Base-by-base conservation (phyloP, 805 yeast species). In the Candida insectalens region DNA sequence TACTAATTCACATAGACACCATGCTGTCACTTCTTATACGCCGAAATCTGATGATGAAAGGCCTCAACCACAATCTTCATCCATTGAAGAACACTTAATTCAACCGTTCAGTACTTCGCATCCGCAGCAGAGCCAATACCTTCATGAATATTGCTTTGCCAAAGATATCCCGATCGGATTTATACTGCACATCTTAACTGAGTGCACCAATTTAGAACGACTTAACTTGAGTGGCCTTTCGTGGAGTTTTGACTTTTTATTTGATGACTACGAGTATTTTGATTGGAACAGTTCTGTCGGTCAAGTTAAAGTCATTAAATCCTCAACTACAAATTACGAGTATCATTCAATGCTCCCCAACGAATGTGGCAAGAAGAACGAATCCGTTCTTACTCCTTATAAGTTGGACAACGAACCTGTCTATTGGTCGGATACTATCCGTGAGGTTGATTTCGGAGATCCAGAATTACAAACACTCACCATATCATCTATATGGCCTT, bases 131-230 rank as follows among this genome's bases (percentile, higher is more conserved):
- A 78, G 71, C 49, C 70, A 73, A 36, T 74, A 77, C 41, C 51
- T 83, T 25, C 46, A 65, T 35, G 78, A 72, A 51, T 81, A 80
- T 53, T 65, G 83, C 3, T 62, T 69, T 15, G 67, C 78, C n/a
- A 74, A 69, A 43, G 96, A 85, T 51, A 50, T 85, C 5, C 96
- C 96, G 1, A 58, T 79, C 19, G 96, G 95, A 0, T 73, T 74
- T 41, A 47, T 87, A 7, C 49, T 85, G 10, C 94, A 83, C 50
- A 47, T 84, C 25, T 48, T 85, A 25, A 67, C 67, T n/a, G 58
- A 71, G 22, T 87, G 95, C 49, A 74, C 74, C 10, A 77, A 80
- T 43, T 45, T 85, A 25, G 55, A 50, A 12, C 45, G 57, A 3
- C 44, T 85, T 17, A 66, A 85, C 45, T 52, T 85, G n/a, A 74